Base-by-base conservation (phyloP, 257 asterid species). In the Nicotiana tomentosiformis region DNA sequence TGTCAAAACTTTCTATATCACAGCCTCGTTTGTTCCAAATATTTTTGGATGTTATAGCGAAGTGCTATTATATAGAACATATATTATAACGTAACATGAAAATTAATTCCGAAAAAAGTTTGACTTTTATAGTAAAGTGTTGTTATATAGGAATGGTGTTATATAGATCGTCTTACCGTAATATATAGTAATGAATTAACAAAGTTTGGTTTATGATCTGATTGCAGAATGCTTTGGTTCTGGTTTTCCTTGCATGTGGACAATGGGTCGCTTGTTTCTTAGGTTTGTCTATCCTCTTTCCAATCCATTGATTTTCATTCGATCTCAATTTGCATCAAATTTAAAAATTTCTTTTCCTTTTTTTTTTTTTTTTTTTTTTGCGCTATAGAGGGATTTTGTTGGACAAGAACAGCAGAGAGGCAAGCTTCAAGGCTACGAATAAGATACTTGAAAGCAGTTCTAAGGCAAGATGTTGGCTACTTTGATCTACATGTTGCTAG, bases 351-450 rank as follows among this genome's bases (percentile, higher is more conserved):
- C 1, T 35, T 82, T 82, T 16, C 20, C 66, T 55, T 29, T 14
- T 67, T 33, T 56, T 26, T 66, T 33, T 56, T 26, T 66, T n/a
- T 39, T 49, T 33, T 60, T 43, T 30, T 32, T 12, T 4, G 30
- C 26, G 16, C 14, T 66, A 0, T 79, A 96, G 99, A 96, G 97
- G 98, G 98, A 1, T 96, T 90, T 87, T 96, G 98, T 78, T 96
- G 98, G 98, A 91, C 98, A 76, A 91, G 98, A 88, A 94, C 99
- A 11, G 98, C 96, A 14, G 98, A 94, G 89, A 91, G 98, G 68
- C 98, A 94, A 87, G 98, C 98, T 29, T 92, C 97, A 1, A 88
- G 92, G 74, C 61, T 96, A 67, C 86, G 98, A 79, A 86, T 90
- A 15, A 87, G 90, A 51, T 96, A 96, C 78, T 78, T 96, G 8